Conservation (phyloP, 1,139 yeast species). For the Sugiyamaella neomexicana region DNA sequence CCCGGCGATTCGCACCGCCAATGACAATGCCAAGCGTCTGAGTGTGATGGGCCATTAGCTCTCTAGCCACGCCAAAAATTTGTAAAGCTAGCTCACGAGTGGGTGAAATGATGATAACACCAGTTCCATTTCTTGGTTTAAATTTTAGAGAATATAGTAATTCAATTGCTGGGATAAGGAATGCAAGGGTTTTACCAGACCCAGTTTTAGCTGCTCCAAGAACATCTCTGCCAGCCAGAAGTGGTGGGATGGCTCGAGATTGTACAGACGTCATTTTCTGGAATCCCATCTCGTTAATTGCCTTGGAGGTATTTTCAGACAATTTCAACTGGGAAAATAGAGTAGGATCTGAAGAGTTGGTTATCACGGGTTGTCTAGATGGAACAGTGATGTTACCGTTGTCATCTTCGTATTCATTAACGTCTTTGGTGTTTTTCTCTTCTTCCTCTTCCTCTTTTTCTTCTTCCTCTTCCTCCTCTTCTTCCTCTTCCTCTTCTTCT, state of each 20-base stretch:
- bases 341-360: conserved; percentile 10
- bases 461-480: conserved; percentile 20
- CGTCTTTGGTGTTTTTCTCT: conserved; percentile 23
- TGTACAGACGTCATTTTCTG: conserved; percentile 89
- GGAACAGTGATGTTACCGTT: conserved; percentile 32
- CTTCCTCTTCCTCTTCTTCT: conserved; percentile 19
- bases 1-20: conserved; percentile 98
- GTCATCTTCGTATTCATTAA: conserved; percentile 30
- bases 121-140: conserved; percentile 92
- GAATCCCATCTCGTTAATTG: conserved; percentile 85
- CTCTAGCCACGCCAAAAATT: conserved; percentile 95
- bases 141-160: conserved; percentile 81
- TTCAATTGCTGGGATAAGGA: conserved; percentile 92
- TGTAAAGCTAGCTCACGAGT: conserved; percentile 93
- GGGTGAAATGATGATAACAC: conserved; percentile 83
- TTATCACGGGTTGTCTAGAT: conserved; percentile 16
- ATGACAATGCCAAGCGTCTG: conserved; percentile 96
- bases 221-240: conserved; percentile 92
- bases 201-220: conserved; percentile 98
- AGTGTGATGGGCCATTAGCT: conserved; percentile 83
- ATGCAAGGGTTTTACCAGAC: conserved; percentile 95
- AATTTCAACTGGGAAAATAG: conserved; percentile 60
- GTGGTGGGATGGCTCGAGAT: conserved; percentile 91
- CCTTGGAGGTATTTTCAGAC: conserved; percentile 76
- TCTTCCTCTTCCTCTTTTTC: conserved; percentile 23